phyloP scores from a whole-genome alignment of 164 flowering plant genomes.

The Magnolia kwangsiensis region DNA sequence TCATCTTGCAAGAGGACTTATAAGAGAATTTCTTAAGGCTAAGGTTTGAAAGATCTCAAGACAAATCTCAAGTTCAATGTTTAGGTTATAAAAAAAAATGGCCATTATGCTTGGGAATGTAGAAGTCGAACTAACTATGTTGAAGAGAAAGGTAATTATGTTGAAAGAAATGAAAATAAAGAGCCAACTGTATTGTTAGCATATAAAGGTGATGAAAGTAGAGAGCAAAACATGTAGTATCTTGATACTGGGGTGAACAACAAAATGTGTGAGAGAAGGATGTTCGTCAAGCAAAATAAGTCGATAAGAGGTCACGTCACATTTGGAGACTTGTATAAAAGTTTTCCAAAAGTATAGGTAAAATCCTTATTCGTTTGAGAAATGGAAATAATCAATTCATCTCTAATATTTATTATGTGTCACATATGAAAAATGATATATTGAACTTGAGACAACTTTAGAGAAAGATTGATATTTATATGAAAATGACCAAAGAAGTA shows the following conservation, averaged over 20 bases:
- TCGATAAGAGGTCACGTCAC: neutral
- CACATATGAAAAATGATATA: neutral
- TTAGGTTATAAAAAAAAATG: too few relatives aligned
- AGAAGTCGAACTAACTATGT: neutral
- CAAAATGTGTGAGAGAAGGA: neutral
- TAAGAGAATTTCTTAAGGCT: too few relatives aligned
- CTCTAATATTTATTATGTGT: neutral
- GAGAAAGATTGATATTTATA: neutral
- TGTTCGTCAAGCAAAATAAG: neutral
- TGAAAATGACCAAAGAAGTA: neutral
- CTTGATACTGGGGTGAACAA: neutral
- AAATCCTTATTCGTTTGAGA: neutral
- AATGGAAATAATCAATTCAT: neutral
- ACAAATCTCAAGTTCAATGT: too few relatives aligned
- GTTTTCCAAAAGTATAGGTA: neutral
- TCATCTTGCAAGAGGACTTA: too few relatives aligned
- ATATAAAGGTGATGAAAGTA: neutral
- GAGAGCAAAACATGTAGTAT: neutral
- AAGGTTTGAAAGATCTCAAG: too few relatives aligned
- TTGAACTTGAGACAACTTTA: neutral
- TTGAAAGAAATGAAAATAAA: neutral
- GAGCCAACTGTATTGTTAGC: neutral
- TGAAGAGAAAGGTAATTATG: neutral
- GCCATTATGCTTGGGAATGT: too few relatives aligned
- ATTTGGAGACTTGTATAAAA: neutral